Evolutionary conservation across 441 rosid genomes (phyloP), one percentile per base, ranked within the genome.

Genomic region (Aquilaria agallochum): DNA sequence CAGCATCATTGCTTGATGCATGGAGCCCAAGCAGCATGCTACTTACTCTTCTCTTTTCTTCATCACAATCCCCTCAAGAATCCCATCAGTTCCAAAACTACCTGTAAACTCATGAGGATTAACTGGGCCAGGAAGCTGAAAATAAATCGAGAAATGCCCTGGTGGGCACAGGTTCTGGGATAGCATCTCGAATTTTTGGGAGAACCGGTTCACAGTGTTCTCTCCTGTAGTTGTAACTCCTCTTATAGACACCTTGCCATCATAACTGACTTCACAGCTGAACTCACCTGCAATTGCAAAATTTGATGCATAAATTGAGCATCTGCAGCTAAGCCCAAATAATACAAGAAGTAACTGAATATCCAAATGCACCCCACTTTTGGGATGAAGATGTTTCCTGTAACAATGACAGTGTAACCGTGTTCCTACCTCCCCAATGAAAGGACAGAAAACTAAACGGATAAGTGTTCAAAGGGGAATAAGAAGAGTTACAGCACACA

Each of bases 141-240:
- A 86, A 10, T 82, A 63, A 65, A 88, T 58, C 0, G 97, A 74
- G 76, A 90, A 93, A 50, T 65, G 84, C 31, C 96, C 98, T 0
- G 92, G 83, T 2, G 92, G 92, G 70, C 83, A 66, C 5, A 88
- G 74, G 59, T 93, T 90, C 59, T 80, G 94, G 0, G 94, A 69
- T 53, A 67, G 76, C 97, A 90, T 90, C 73, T 68, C 75, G 50
- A 93, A 93, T 62, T 83, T 60, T 68, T 72, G 86, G 52, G 79
- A 79, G 72, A 80, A 2, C 78, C 68, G 86, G 75, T 84, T 79
- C 5, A 92, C 82, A 1, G 73, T 77, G 64, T 68, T 73, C 74
- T 92, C 97, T 11, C 98, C 98, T 0, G 96, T 86, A 2, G 83
- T 84, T 12, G 90, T 82, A 27, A 82, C 71, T 54, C 98, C 94